Percentiles rank a stretch among this genome's conserved stretches.
These are phyloP conservation scores for Eremochloa ophiuroides DNA, from an alignment of 176 grass and related monocot species.

Conservation along the genomic window DNA sequence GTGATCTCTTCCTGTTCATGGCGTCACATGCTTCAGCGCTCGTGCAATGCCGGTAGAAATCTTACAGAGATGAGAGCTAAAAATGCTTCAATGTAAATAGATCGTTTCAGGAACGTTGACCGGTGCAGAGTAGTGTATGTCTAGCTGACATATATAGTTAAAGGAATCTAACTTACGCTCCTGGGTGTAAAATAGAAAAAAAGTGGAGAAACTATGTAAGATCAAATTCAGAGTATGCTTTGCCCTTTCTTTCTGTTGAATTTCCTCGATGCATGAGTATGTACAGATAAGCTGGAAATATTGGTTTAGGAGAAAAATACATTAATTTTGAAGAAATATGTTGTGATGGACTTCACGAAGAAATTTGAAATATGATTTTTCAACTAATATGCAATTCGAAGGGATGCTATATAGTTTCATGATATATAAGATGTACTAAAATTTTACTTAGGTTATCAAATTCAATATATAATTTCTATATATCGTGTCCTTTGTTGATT, in stretches of 20 bases:
- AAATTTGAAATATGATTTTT: not conserved
- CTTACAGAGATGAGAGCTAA: not conserved
- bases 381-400: not conserved
- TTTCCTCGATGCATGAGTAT: not conserved
- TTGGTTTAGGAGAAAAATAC: not conserved
- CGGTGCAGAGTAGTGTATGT: constrained; percentile 20
- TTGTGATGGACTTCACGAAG: not conserved
- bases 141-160: constrained; percentile 9
- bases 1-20: not conserved
- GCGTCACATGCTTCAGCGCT: not conserved
- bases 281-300: not conserved
- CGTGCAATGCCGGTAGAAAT: not conserved
- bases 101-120: constrained; percentile 20
- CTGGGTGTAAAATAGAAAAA: not conserved
- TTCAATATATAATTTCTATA: too few relatives aligned
- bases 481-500: too few relatives aligned
- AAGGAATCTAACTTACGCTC: constrained; percentile 18
- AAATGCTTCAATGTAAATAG: constrained; percentile 32
- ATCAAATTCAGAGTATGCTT: not conserved
- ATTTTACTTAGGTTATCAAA: too few relatives aligned
- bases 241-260: not conserved
- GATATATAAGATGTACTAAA: too few relatives aligned
- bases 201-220: not conserved
- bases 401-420: not conserved
- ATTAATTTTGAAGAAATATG: not conserved